Evolutionary conservation across 257 asterid species (phyloP), one percentile per base, ranked within the genome.

Genomic region (Hygrophila difformis): DNA sequence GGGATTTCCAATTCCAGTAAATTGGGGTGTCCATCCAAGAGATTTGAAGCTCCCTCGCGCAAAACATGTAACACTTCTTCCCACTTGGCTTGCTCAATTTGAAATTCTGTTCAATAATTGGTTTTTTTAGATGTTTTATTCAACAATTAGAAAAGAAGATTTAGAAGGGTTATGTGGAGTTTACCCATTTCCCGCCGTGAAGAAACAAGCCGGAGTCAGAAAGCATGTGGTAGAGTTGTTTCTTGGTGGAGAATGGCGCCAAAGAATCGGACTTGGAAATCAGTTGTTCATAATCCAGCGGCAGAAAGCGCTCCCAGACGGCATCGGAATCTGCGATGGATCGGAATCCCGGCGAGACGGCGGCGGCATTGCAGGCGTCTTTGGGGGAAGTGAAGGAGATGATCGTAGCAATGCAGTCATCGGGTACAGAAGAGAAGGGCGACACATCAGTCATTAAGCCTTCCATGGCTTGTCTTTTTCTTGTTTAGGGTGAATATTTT

Each of bases 291-390:
- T 29, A 47, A 60, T 67, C 66, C 4, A 51, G 43, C 1, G 72
- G 75, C 23, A 67, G 66, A 37, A 72, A 54, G 1, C 46, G 36
- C 22, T 51, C 59, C 76, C 79, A 68, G 3, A 65, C 66, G 12
- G 55, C 3, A 57, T 68, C 71, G 17, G 47, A 68, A 0, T 68
- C 60, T 1, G 61, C 51, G 18, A 57, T 61, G 39, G 60, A 51
- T 23, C 58, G 57, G 61, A 65, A 65, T 2, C 19, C 34, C 16
- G 1, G 2, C 1, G 76, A 65, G 12, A 65, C 56, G 18, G 57
- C 61, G 21, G 73, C 55, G n/a, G 61, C 56, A 22, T 24, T 48
- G 34, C 59, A 55, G 1, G 69, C 77, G 26, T 72, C 75, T 28
- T 22, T 50, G 0, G 75, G 68, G 11, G 66, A 46, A 2, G 75